Conservation (phyloP, 2,329 filamentous ascomycete genomes). For the Coniochaeta ligniaria region DNA sequence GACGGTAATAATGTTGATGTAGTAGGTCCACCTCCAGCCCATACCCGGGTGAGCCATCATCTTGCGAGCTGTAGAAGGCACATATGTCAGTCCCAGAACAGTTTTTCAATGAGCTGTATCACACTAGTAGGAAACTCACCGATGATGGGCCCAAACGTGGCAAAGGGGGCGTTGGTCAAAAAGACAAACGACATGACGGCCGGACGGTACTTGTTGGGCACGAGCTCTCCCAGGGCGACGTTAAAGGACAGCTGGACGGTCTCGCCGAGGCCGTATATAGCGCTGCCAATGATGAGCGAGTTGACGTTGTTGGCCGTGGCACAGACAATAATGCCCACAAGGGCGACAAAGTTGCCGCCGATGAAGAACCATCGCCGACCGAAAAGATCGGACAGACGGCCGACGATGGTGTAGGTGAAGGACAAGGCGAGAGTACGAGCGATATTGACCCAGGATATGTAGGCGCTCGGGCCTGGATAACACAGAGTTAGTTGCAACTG, state of each 20-base stretch:
- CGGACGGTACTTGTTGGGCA: constrained; percentile 32
- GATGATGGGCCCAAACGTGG: constrained; percentile 26
- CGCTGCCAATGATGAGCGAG: constrained; percentile 24
- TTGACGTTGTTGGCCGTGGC: constrained; percentile 22
- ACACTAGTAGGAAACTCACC: constrained; percentile 14
- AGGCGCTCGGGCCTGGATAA: constrained; percentile 17
- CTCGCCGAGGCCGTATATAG: constrained; percentile 25
- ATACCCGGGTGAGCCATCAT: constrained; percentile 14
- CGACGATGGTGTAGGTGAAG: constrained; percentile 25
- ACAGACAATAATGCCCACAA: constrained; percentile 26
- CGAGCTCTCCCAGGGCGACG: constrained; percentile 29
- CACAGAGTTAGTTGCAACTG: neutral
- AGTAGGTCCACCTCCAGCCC: constrained; percentile 31
- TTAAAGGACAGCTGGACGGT: constrained; percentile 28
- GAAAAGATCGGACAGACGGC: constrained; percentile 28
- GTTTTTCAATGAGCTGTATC: neutral
- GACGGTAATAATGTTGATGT: constrained; percentile 29
- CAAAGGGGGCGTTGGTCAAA: constrained; percentile 24
- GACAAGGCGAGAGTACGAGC: constrained; percentile 24
- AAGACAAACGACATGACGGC: constrained; percentile 25
- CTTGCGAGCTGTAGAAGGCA: neutral
- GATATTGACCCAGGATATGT: constrained; percentile 26
- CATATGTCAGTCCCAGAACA: neutral
- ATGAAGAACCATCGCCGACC: constrained; percentile 30
- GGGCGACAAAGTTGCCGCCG: constrained; percentile 25